Conservation (phyloP, 2,329 filamentous ascomycete species). For the Ceratocystis harringtonii region DNA sequence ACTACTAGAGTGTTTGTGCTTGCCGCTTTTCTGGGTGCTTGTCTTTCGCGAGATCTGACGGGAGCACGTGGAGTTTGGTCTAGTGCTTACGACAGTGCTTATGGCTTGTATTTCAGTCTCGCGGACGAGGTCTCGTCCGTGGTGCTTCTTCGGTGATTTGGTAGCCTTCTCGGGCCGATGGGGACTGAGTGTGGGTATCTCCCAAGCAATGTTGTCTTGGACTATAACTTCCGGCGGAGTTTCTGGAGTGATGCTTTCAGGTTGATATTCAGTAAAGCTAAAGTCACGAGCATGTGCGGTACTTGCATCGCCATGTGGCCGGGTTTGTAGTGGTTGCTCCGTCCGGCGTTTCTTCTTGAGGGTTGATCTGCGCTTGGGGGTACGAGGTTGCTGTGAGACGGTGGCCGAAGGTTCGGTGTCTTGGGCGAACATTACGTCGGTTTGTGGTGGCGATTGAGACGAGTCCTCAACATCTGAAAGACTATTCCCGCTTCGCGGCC, state of each 20-base stretch:
- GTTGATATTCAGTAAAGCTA: conserved; percentile 47
- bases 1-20: conserved; percentile 44
- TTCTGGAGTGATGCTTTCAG: conserved; percentile 36
- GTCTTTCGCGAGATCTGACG: conserved; percentile 36
- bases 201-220: conserved; percentile 12
- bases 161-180: conserved; percentile 9
- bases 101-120: conserved; percentile 83
- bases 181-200: conserved; percentile 14
- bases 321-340: conserved; percentile 32
- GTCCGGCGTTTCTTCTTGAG: conserved; percentile 32
- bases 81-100: conserved; percentile 42
- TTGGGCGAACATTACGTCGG: conserved; percentile 21
- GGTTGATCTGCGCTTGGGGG: conserved; percentile 19
- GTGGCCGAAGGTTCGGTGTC: neutral
- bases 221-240: conserved; percentile 17
- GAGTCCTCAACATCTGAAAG: conserved; percentile 36
- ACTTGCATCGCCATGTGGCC: neutral
- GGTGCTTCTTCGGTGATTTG: conserved; percentile 8
- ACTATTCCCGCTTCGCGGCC: conserved; percentile 37
- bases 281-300: conserved; percentile 31
- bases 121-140: conserved; percentile 45
- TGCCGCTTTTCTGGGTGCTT: conserved; percentile 43
- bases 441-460: conserved; percentile 22
- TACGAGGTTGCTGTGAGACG: conserved; percentile 19
- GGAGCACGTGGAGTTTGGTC: conserved; percentile 47